Conservation (phyloP, 305 asterid genomes). For the Fraxinus platypoda region DNA sequence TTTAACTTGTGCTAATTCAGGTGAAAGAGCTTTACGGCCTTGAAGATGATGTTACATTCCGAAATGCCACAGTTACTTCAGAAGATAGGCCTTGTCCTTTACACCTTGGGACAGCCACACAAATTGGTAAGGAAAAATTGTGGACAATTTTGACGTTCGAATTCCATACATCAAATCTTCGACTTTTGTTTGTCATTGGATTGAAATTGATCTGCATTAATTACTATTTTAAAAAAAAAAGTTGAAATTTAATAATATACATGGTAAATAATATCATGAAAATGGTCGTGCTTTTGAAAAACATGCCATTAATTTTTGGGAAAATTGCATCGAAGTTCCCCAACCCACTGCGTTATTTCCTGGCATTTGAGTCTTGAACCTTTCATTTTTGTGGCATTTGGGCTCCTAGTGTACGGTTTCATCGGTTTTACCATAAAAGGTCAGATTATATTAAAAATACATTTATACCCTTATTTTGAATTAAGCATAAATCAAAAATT, state of each 20-base stretch:
- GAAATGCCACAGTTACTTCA: slow-evolving; percentile 80
- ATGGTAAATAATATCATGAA: neutral
- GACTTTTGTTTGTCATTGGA: neutral
- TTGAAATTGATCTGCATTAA: neutral
- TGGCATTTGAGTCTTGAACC: neutral
- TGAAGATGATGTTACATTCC: slow-evolving; percentile 62
- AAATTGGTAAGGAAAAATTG: slow-evolving; percentile 60
- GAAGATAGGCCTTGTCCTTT: slow-evolving; percentile 88
- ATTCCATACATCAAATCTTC: neutral
- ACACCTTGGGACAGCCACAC: slow-evolving; percentile 95
- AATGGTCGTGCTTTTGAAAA: neutral
- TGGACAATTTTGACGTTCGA: neutral
- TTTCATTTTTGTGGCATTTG: neutral
- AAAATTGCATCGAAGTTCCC: neutral
- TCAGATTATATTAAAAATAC: neutral
- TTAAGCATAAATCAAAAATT: neutral
- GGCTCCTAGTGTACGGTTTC: neutral
- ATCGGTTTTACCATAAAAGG: neutral
- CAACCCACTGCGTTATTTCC: neutral
- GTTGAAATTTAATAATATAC: neutral
- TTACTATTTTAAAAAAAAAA: neutral
- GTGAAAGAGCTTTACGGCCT: slow-evolving; percentile 92
- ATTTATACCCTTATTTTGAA: neutral
- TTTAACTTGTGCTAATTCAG: slow-evolving; percentile 45
- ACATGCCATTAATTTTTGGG: neutral